These are phyloP conservation scores for Boletus rex-veris DNA, from an alignment of 768 basidiomycete genomes.

Conservation along the genomic window DNA sequence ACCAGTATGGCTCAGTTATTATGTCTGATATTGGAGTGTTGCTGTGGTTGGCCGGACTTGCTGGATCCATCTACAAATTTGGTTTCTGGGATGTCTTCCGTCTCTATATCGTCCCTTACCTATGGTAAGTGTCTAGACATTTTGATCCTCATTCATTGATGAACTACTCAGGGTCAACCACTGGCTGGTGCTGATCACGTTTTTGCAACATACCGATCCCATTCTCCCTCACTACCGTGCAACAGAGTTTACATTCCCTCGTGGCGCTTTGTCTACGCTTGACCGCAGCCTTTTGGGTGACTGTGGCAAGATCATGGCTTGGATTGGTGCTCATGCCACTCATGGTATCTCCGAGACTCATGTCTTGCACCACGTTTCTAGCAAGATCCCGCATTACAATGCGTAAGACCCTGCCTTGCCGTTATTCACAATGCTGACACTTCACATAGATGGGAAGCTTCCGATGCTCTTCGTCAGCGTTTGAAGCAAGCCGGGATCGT, in stretches of 20 bases:
- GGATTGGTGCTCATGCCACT: conserved; percentile 81
- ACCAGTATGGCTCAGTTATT: conserved; percentile 74
- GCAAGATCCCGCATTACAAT: conserved; percentile 96
- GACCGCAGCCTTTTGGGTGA: conserved; percentile 81
- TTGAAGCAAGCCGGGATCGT: conserved; percentile 55
- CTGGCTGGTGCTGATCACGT: conserved; percentile 95
- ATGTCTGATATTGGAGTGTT: conserved; percentile 80
- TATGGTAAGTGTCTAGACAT: conserved; percentile 48
- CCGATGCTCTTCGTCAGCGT: conserved; percentile 75
- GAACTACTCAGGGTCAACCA: conserved; percentile 64
- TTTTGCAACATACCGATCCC: conserved; percentile 98
- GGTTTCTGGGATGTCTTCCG: conserved; percentile 73
- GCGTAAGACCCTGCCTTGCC: conserved; percentile 42
- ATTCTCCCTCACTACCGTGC: conserved; percentile 91
- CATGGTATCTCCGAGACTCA: conserved; percentile 95
- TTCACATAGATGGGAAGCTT: conserved; percentile 77
- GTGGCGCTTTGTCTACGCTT: conserved; percentile 89
- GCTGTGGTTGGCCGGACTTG: conserved; percentile 63
- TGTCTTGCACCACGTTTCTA: conserved; percentile 85
- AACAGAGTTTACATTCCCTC: conserved; percentile 85
- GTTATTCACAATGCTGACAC: not conserved
- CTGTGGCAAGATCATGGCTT: conserved; percentile 73
- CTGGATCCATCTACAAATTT: conserved; percentile 50
- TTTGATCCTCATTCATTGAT: not conserved
- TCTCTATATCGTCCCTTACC: conserved; percentile 83